Evolutionary conservation across 306 rosid genomes (phyloP), one percentile per base, ranked within the genome.

Genomic region (Carpinus fangiana): DNA sequence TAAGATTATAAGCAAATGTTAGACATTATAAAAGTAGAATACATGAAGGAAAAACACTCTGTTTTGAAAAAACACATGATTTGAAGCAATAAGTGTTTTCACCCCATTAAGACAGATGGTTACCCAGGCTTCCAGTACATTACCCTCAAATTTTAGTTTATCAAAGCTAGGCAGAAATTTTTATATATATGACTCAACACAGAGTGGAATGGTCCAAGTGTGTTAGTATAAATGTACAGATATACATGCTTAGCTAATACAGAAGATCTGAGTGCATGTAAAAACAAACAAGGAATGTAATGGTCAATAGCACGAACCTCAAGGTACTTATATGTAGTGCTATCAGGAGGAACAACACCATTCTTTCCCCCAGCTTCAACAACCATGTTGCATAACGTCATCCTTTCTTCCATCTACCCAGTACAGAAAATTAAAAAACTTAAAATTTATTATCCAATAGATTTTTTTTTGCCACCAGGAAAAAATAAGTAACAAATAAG

Each of bases 311-410:
- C 41, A 85, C 93, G 77, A 74, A 93, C 98, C 97, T 93, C 92
- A 38, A 93, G 91, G 87, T 93, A 91, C 85, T 93, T 91, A 79
- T 72, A 91, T 78, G 98, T 93, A 81, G 97, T 89, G 72, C 89
- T 82, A 81, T 93, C 98, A 17, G 98, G 85, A 78, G 98, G 97
- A 67, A 93, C 79, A 48, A 93, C 87, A 56, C 98, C 97, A 56
- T 93, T 93, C 90, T 93, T 91, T 83, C 95, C 98, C 38, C 98
- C 97, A 74, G 98, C 97, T 89, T 93, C 98, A 47, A 93, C 90
- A 76, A 89, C 98, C 98, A 93, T 91, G 86, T 93, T 93, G 92
- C 98, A 93, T 73, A 93, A 78, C 54, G 98, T 93, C 97, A 93
- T 93, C 76, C 98, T 85, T 70, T 93, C 98, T 79, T 93, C 98